These are phyloP conservation scores for Erysimum pusillum DNA, from an alignment of 441 rosid species.

Conservation along the genomic window DNA sequence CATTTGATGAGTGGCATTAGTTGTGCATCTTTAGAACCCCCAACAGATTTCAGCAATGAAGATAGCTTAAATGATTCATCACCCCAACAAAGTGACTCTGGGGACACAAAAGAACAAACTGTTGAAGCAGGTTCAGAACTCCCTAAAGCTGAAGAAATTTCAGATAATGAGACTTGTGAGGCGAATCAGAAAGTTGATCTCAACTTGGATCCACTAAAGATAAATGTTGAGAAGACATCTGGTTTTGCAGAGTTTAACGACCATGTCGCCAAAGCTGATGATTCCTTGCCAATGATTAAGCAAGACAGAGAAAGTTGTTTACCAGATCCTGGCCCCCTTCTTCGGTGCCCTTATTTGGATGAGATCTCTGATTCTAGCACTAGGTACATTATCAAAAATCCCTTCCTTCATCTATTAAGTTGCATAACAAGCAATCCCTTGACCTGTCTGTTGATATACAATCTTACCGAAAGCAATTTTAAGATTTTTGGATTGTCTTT, in stretches of 20 bases:
- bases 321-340: conserved; percentile 70
- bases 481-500: background rate
- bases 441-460: background rate
- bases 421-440: conserved; percentile 11
- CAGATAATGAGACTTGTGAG: conserved; percentile 48
- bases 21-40: conserved; percentile 61
- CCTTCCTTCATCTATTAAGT: conserved; percentile 22
- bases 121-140: conserved; percentile 47
- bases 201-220: conserved; percentile 47
- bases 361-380: conserved; percentile 88
- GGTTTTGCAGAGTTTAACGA: conserved; percentile 50
- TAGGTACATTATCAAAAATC: conserved; percentile 59
- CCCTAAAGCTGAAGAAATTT: conserved; percentile 50
- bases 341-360: conserved; percentile 70
- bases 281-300: conserved; percentile 51
- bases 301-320: conserved; percentile 63
- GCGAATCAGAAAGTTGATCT: conserved; percentile 52
- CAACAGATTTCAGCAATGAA: conserved; percentile 46
- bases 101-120: conserved; percentile 45
- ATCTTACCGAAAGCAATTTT: background rate
- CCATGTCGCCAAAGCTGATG: conserved; percentile 53
- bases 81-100: conserved; percentile 45
- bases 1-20: conserved; percentile 72
- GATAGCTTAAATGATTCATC: conserved; percentile 50
- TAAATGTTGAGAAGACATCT: conserved; percentile 42